Base-by-base conservation (phyloP, 2,329 filamentous ascomycete genomes). In the Calonectria leucothoes region DNA sequence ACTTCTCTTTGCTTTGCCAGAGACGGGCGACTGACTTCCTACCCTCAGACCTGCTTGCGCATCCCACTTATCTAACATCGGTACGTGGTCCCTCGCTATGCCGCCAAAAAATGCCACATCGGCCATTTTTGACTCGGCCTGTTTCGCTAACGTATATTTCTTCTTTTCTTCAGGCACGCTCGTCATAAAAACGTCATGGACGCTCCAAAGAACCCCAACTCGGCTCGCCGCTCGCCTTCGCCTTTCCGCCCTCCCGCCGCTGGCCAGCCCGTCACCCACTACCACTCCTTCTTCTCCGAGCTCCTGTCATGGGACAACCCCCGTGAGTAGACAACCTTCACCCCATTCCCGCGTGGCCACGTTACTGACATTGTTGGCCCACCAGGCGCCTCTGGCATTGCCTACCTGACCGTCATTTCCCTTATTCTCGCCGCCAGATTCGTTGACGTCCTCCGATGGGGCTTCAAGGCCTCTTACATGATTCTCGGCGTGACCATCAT, bases 251-350 rank as follows among this genome's bases (percentile, higher is more conserved):
- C 39, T 87, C 55, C 91, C 79, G 90, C 89, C 74, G 92, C 90
- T 59, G 91, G 90, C 79, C 91, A 93, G 83, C 89, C 89, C 65
- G 84, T 93, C 81, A 93, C 91, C 72, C 91, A 93, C 84, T 94
- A 93, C 83, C 92, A 94, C 86, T 93, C 91, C 20, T 91, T 93
- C 85, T 94, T 94, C 84, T 90, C 89, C 65, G 91, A 93, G 83
- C 88, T 94, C 71, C 86, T 94, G 74, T 93, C 92, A 77, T 94
- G 92, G 91, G 88, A 92, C 82, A 92, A 93, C 82, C 91, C 91
- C 82, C 89, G 91, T 92, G 87, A 81, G 89, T 87, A 31, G 35
- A 74, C 45, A 69, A 39, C 59, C 27, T 51, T 31, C 57, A 64
- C 27, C 66, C 59, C 51, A 37, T 17, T 7, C 37, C 45, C 39